phyloP scores from a whole-genome alignment of 768 basidiomycete genomes.

The Pisolithus marmoratus region DNA sequence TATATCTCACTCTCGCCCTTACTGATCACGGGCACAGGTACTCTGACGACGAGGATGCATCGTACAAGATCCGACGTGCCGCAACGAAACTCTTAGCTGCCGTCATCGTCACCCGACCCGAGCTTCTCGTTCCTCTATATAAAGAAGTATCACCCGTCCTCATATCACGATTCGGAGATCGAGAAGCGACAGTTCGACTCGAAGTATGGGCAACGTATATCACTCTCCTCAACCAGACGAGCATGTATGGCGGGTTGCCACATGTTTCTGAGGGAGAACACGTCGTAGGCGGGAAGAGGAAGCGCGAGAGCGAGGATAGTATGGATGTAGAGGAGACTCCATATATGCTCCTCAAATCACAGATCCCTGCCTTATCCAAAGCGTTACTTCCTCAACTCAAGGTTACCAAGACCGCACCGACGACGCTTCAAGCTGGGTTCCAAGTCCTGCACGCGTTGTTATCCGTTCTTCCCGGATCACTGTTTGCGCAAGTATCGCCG shows the following conservation, averaged over 20 bases:
- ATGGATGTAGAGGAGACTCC: constrained; percentile 76
- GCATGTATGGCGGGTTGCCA: constrained; percentile 64
- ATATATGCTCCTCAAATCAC: constrained; percentile 60
- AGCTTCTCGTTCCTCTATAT: constrained; percentile 74
- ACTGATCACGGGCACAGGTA: constrained; percentile 48
- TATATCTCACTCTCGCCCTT: neutral
- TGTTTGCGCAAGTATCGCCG: constrained; percentile 60
- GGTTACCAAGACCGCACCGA: constrained; percentile 67
- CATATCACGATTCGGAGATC: constrained; percentile 88
- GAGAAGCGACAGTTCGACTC: constrained; percentile 89
- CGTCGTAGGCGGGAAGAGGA: constrained; percentile 59
- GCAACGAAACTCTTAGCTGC: constrained; percentile 87
- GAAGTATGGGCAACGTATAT: constrained; percentile 90
- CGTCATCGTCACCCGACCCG: constrained; percentile 85
- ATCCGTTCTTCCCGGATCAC: constrained; percentile 75
- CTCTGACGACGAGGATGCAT: constrained; percentile 96
- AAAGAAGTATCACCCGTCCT: constrained; percentile 82
- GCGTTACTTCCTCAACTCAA: constrained; percentile 82
- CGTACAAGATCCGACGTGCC: constrained; percentile 93
- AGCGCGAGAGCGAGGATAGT: constrained; percentile 68
- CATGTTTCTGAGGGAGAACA: constrained; percentile 45
- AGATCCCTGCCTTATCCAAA: constrained; percentile 76
- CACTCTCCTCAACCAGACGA: constrained; percentile 77
- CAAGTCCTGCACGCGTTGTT: constrained; percentile 69
- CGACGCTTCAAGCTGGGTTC: constrained; percentile 84